These are phyloP conservation scores for Emergomyces africanus DNA, from an alignment of 2,329 filamentous ascomycete species.

Conservation along the genomic window DNA sequence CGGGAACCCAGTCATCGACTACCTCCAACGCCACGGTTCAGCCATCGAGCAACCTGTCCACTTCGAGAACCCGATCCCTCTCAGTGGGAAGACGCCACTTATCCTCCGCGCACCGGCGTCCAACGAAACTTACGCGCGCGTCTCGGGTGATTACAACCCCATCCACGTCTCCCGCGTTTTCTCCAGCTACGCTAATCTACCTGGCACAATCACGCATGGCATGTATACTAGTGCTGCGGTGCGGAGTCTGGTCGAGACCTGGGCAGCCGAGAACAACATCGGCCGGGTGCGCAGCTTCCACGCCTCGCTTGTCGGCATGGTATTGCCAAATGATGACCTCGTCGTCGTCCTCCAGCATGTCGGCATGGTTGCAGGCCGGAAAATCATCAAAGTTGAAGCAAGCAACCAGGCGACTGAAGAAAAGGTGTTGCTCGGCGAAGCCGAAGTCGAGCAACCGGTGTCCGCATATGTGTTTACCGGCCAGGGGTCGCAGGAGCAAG, in stretches of 20 bases:
- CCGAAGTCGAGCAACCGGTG: conserved; percentile 93
- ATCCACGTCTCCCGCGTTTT: conserved; percentile 98
- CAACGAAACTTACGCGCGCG: conserved; percentile 95
- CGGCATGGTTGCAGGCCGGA: conserved; percentile 94
- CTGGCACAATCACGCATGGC: conserved; percentile 94
- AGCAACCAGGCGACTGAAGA: conserved; percentile 93
- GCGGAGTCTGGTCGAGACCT: conserved; percentile 90
- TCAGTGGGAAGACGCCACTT: conserved; percentile 83
- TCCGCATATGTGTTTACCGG: conserved; percentile 97
- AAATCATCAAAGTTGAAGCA: conserved; percentile 98
- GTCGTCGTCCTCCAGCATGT: conserved; percentile 92
- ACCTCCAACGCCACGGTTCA: conserved; percentile 79
- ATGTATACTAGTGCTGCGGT: conserved; percentile 99
- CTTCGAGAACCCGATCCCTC: conserved; percentile 93
- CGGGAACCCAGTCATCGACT: conserved; percentile 94
- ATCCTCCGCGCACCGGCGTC: conserved; percentile 83
- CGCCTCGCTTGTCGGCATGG: conserved; percentile 95
- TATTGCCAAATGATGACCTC: conserved; percentile 89
- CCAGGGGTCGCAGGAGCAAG: conserved; percentile 96
- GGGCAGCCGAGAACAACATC: conserved; percentile 98
- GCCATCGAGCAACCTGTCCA: conserved; percentile 92
- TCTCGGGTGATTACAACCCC: conserved; percentile 97
- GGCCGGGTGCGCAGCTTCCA: conserved; percentile 96
- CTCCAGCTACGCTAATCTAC: conserved; percentile 86
- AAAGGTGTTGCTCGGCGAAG: conserved; percentile 88